These are phyloP conservation scores for Penicillium sp. DNA, from an alignment of 2,329 filamentous ascomycete species.

Conservation along the genomic window DNA sequence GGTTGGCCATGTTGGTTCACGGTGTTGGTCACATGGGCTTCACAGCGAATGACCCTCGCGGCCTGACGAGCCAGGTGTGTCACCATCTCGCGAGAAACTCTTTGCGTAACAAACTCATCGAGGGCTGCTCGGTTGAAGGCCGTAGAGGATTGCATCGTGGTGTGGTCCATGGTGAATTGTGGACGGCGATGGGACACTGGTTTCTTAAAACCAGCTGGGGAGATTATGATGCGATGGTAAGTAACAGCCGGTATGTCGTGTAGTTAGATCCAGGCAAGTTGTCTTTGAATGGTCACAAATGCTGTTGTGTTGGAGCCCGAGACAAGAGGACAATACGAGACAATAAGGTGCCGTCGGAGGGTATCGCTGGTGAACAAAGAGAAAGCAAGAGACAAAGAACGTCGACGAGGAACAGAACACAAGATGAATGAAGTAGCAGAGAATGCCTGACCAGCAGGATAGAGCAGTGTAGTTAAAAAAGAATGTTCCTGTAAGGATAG, in stretches of 20 bases:
- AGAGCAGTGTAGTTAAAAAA: conserved; percentile 27
- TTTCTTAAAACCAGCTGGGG: background rate
- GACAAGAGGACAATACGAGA: background rate
- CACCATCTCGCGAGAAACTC: conserved; percentile 55
- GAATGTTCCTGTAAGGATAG: conserved; percentile 40
- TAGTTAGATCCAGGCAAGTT: background rate
- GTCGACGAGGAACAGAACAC: background rate
- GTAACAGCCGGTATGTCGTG: background rate
- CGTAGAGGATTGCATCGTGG: conserved; percentile 18
- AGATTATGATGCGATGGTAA: background rate
- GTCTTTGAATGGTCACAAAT: background rate
- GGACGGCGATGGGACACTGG: background rate
- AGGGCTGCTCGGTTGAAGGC: conserved; percentile 49
- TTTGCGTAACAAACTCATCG: conserved; percentile 52
- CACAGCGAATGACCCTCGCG: conserved; percentile 54
- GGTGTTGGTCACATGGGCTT: conserved; percentile 53
- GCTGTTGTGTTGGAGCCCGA: background rate
- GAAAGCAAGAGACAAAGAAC: conserved; percentile 4
- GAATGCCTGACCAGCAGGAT: conserved; percentile 37
- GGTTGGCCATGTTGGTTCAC: conserved; percentile 56
- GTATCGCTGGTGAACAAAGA: conserved; percentile 1
- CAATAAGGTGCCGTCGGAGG: background rate
- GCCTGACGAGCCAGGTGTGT: conserved; percentile 52
- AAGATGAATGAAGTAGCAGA: background rate
- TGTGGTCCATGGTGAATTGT: background rate